Conservation (phyloP, 1,284 basidiomycete species). For the Kalmanozyma brasiliensis region DNA sequence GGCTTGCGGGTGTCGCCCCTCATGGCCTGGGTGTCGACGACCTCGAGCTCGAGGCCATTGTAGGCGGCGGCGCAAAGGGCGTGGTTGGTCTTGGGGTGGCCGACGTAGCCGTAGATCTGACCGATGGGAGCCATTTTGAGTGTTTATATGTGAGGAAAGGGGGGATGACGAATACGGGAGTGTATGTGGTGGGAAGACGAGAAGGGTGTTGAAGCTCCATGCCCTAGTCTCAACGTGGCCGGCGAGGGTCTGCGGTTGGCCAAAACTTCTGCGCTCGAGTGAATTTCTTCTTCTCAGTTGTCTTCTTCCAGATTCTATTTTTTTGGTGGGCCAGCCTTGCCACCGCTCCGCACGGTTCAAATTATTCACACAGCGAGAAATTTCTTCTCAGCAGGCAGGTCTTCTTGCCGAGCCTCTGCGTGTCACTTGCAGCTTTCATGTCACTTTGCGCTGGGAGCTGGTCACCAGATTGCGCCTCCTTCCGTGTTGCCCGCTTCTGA, state of each 20-base stretch:
- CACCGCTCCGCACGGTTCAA: constrained; percentile 1
- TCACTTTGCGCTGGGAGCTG: too few relatives aligned
- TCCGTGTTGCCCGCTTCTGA: too few relatives aligned
- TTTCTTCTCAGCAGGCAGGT: neutral
- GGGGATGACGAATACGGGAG: constrained; percentile 23
- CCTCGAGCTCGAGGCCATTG: constrained; percentile 63
- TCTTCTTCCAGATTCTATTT: constrained; percentile 21
- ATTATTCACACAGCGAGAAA: too few relatives aligned
- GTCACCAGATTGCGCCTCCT: too few relatives aligned
- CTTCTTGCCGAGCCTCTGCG: too few relatives aligned
- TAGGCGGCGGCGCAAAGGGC: constrained; percentile 62
- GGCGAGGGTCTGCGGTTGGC: too few relatives aligned
- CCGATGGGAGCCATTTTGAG: constrained; percentile 64
- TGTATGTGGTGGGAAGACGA: constrained; percentile 22
- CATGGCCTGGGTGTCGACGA: constrained; percentile 46
- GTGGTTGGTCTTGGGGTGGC: constrained; percentile 52
- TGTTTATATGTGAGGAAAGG: constrained; percentile 10
- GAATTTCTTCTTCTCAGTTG: constrained; percentile 2
- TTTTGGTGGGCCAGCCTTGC: neutral
- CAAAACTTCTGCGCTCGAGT: neutral
- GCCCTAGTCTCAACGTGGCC: too few relatives aligned
- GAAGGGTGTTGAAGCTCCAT: neutral
- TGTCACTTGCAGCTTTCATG: too few relatives aligned
- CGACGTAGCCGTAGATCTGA: constrained; percentile 58
- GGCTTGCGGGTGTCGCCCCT: constrained; percentile 59